phyloP scores from a whole-genome alignment of 2,329 filamentous ascomycete genomes.

The Fusarium nodosum region DNA sequence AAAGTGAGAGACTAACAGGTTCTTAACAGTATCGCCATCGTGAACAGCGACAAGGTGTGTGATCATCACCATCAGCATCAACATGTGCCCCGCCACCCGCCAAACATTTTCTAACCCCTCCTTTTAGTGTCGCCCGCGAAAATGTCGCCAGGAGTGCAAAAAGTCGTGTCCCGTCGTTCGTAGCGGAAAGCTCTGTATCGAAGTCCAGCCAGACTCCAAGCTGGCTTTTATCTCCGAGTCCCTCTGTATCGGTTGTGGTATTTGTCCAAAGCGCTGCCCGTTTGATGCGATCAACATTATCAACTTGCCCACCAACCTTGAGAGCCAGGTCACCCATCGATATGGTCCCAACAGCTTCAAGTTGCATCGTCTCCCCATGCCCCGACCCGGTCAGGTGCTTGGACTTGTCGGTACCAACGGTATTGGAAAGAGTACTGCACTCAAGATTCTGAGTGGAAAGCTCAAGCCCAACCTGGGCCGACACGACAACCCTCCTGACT shows the following conservation, averaged over 20 bases:
- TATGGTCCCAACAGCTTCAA: conserved; percentile 99
- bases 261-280: conserved; percentile 99
- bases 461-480: conserved; percentile 97
- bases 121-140: conserved; percentile 62
- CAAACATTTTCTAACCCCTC: conserved; percentile 49
- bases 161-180: conserved; percentile 98
- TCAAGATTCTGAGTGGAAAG: conserved; percentile 99
- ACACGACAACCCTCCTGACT: conserved; percentile 97
- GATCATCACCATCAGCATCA: conserved; percentile 29
- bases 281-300: conserved; percentile 99
- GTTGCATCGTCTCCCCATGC: conserved; percentile 95
- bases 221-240: conserved; percentile 98
- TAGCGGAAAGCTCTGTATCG: conserved; percentile 97
- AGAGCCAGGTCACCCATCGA: conserved; percentile 96
- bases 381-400: conserved; percentile 92
- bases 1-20: conserved; percentile 45
- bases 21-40: conserved; percentile 88
- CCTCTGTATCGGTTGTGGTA: conserved; percentile 98
- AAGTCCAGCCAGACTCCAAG: conserved; percentile 88
- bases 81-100: conserved; percentile 49
- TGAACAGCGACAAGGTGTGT: conserved; percentile 91
- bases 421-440: conserved; percentile 99
- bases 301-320: conserved; percentile 99
- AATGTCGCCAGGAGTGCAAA: conserved; percentile 99
- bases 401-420: conserved; percentile 99